Base-by-base conservation (phyloP, 2,329 filamentous ascomycete species). In the Trichoderma aggressivum region DNA sequence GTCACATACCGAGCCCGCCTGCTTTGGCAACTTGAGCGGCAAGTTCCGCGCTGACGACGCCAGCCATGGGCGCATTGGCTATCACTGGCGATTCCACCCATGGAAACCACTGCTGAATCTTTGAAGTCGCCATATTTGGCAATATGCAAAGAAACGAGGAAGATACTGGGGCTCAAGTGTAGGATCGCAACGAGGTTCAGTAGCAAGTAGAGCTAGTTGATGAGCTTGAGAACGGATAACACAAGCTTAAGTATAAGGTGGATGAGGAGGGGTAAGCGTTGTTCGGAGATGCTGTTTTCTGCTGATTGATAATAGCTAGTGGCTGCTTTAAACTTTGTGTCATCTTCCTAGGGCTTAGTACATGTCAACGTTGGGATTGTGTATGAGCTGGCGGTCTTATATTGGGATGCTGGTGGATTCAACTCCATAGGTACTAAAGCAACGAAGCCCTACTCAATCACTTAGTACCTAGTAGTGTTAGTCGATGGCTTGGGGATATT, bases 1-100 rank as follows among this genome's bases (percentile, higher is more conserved):
- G 12, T 58, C 63, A 66, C 73, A 12, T 77, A 82, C 81, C 81
- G 14, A 83, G 64, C 7, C 81, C 81, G 12, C 80, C 81, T 21
- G 81, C 81, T 60, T 79, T 82, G 70, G 74, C 79, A 6, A 83
- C 80, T 63, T 82, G 79, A 16, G 77, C 74, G n/a, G 81, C 79
- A 59, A 83, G 75, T 7, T 73, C 74, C n/a, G 81, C 77, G 16
- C 75, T 75, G 10, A 77, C 80, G 30, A 73, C 77, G 21, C 78
- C 77, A 32, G 79, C 75, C 81, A 83, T 83, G 7, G 81, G 81
- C 24, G 74, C 81, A 73, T 79, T 82, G 73, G 73, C 78, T 70
- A 81, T 76, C 69, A 80, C 71, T 28, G 80, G 80, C 4, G 75
- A 70, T 28, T 72, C 72, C 26, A 72, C 72, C 77, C 79, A 80